Base-by-base conservation (phyloP, 192 early-diverging fungal genomes). In the Backusella luteola region DNA sequence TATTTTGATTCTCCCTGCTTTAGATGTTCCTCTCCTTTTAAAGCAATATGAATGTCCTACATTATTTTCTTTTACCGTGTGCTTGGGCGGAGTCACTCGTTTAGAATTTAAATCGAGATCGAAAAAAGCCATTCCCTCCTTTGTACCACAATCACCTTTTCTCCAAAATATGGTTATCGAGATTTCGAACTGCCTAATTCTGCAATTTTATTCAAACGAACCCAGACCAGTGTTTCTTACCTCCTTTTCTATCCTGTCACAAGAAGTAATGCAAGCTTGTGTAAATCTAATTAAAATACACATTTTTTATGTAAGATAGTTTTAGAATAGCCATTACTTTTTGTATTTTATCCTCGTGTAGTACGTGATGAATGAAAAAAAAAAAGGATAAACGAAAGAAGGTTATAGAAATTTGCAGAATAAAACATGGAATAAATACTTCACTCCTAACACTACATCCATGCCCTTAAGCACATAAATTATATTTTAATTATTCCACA, bases 261-360 rank as follows among this genome's bases (percentile, higher is more conserved):
- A 63, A 63, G 56, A 63, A 63, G 56, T 14, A 63, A 63, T 63
- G 56, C 56, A 63, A 63, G 56, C 56, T 63, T 63, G 56, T 63
- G 56, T 59, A 59, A 59, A 59, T 59, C 53, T 59, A 59, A 59
- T 59, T 59, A 59, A 59, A 59, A 59, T 59, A 59, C 53, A 59
- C 53, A 23, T 59, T 59, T 59, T 39, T 59, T 59, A 59, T 59
- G 53, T 59, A 59, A 59, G 53, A 59, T 59, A 59, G 53, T 9
- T 59, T 59, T 59, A 59, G 53, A 59, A 59, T 59, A 59, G 8
- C 23, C 7, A 23, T 59, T 59, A 8, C 4, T 26, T 56, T 56
- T 59, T 63, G 23, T 29, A 63, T 29, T 26, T 63, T 63, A 63
- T 63, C 21, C 56, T 14, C 26, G 29, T 63, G 56, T 63, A 29